Evolutionary conservation across 345 rosid species (phyloP).

Genomic region (Arabis hirsuta): DNA sequence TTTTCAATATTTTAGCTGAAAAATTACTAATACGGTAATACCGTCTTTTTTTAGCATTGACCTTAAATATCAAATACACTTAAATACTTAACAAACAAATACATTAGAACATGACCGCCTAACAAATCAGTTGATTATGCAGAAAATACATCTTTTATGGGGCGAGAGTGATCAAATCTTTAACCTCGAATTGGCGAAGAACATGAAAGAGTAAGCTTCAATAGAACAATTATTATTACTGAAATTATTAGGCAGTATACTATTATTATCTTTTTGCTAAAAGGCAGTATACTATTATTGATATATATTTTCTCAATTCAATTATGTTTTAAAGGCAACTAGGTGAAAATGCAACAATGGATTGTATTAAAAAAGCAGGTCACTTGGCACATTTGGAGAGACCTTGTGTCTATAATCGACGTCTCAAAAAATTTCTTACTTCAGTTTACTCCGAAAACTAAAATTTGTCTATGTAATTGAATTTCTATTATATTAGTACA

Average conservation of each 20-base stretch:
- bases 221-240: background rate
- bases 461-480: background rate
- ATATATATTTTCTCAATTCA: background rate
- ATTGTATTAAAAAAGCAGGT: slow-evolving; percentile 72
- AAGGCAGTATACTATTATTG: background rate
- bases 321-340: slow-evolving; percentile 60
- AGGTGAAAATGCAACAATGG: slow-evolving; percentile 69
- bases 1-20: too few species aligned
- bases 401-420: slow-evolving; percentile 74
- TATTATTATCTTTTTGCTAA: too few species aligned
- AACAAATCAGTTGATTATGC: slow-evolving; percentile 25
- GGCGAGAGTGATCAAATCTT: slow-evolving; percentile 81
- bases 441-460: slow-evolving; percentile 45
- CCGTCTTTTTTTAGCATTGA: too few species aligned
- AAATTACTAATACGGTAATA: too few species aligned
- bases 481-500: background rate
- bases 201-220: slow-evolving; percentile 74
- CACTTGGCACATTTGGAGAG: slow-evolving; percentile 87
- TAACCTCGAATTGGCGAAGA: slow-evolving; percentile 68
- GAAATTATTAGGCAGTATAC: background rate
- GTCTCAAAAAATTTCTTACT: slow-evolving; percentile 69
- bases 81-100: background rate
- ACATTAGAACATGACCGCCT: too few species aligned
- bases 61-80: too few species aligned
- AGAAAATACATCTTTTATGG: slow-evolving; percentile 89